These are phyloP conservation scores for Pseudogymnoascus sp. DNA, from an alignment of 2,329 filamentous ascomycete species.

Conservation along the genomic window DNA sequence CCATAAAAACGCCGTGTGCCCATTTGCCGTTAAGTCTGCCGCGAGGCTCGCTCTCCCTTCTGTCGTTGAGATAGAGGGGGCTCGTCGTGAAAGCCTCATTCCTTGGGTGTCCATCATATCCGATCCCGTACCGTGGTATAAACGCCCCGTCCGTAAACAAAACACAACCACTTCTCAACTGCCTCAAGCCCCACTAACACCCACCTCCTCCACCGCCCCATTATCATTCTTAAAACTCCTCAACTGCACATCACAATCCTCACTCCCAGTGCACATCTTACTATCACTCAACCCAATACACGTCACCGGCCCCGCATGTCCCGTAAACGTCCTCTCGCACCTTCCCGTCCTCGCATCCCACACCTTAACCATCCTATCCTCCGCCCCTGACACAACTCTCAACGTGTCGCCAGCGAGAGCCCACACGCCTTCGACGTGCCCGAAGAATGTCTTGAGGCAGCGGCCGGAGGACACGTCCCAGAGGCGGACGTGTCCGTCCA, in stretches of 20 bases:
- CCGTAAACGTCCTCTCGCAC: conserved; percentile 86
- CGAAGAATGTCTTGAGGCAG: conserved; percentile 89
- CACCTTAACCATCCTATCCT: conserved; percentile 90
- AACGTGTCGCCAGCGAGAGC: conserved; percentile 81
- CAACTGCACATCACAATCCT: conserved; percentile 84
- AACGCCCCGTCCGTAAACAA: too few species aligned
- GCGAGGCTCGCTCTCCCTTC: too few species aligned
- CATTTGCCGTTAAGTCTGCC: too few species aligned
- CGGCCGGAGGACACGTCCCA: conserved; percentile 82
- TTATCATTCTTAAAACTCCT: conserved; percentile 54
- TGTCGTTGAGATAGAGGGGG: too few species aligned
- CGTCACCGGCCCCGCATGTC: conserved; percentile 83
- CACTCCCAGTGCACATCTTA: conserved; percentile 81
- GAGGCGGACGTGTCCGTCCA: conserved; percentile 84
- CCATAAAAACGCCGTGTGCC: too few species aligned
- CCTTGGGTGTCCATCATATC: too few species aligned
- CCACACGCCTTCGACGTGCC: conserved; percentile 95
- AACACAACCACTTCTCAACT: neutral
- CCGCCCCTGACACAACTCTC: conserved; percentile 78
- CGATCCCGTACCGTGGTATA: too few species aligned
- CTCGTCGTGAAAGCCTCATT: neutral
- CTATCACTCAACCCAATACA: conserved; percentile 88
- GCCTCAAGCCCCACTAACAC: neutral
- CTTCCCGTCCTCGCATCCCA: conserved; percentile 91
- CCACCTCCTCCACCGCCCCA: neutral